Conservation (phyloP, 1,284 basidiomycete species). For the Pholiota adiposa region DNA sequence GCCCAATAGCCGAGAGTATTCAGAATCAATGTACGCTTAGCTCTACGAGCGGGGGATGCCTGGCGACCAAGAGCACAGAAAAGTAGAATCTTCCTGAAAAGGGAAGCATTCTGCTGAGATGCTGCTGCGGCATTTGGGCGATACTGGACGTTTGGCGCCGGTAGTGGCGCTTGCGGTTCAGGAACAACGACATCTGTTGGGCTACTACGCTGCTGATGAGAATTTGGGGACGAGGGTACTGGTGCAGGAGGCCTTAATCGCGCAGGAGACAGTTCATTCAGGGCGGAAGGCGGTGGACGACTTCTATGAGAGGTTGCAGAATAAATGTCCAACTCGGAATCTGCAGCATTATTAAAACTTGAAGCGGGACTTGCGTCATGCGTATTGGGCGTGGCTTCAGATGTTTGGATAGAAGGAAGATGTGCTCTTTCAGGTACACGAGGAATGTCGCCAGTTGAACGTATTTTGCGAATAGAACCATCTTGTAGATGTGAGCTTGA, state of each 20-base stretch:
- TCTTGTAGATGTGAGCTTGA: constrained; percentile 20
- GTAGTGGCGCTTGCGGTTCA: background rate
- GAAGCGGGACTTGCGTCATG: background rate
- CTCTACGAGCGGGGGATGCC: constrained; percentile 58
- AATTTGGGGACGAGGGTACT: background rate
- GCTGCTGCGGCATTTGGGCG: background rate
- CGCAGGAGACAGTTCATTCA: background rate
- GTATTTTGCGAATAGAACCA: constrained; percentile 32
- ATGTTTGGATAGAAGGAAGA: constrained; percentile 15
- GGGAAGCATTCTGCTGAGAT: constrained; percentile 21
- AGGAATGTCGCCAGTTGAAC: constrained; percentile 38
- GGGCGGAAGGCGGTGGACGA: background rate
- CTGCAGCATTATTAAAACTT: background rate
- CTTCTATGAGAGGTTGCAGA: background rate
- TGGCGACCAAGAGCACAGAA: constrained; percentile 63
- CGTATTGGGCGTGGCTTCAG: constrained; percentile 9
- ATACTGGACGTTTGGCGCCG: background rate
- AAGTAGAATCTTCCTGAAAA: constrained; percentile 38
- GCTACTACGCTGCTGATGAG: background rate
- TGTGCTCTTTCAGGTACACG: constrained; percentile 27
- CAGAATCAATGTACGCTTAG: constrained; percentile 60
- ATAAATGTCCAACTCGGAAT: background rate
- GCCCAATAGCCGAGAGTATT: constrained; percentile 55
- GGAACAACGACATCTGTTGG: background rate
- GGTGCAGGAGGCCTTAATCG: background rate